Conservation (phyloP, 73 alveolate species). For the Symbiodinium natans region DNA sequence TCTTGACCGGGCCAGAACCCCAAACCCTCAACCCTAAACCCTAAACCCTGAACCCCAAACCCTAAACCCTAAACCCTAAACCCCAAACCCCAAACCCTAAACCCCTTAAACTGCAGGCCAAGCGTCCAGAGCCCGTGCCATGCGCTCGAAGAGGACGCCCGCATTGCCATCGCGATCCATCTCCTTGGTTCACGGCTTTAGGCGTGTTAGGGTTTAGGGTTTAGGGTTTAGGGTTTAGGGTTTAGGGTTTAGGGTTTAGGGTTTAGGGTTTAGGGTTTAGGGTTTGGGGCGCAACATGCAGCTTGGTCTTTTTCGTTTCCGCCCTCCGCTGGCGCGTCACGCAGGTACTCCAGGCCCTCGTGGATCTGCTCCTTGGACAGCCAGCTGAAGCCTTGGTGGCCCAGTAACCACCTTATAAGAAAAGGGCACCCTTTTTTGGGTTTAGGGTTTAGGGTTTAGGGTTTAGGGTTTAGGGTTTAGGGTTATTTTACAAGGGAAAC, state of each 20-base stretch:
- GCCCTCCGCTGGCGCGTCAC: not conserved
- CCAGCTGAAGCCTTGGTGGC: too few species aligned
- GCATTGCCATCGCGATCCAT: slow-evolving; percentile 90
- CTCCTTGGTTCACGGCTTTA: slow-evolving; percentile 23
- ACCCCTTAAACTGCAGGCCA: not conserved
- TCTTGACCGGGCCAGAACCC: too few species aligned
- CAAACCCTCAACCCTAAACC: too few species aligned
- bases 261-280: not conserved
- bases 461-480: too few species aligned
- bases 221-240: not conserved
- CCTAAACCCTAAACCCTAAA: not conserved
- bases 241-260: not conserved
- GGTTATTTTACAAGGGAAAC: too few species aligned
- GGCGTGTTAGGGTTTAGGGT: not conserved
- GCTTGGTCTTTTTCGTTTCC: too few species aligned
- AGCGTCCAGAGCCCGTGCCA: slow-evolving; percentile 63
- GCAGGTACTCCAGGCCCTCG: not conserved
- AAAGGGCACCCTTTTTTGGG: too few species aligned
- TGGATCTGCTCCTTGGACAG: not conserved
- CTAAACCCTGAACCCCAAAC: too few species aligned
- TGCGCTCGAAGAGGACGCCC: slow-evolving; percentile 82
- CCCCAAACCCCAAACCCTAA: too few species aligned
- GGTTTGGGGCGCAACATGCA: not conserved
- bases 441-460: too few species aligned
- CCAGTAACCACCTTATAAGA: too few species aligned